Base-by-base conservation (phyloP, 805 yeast genomes). In the Metschnikowia picachoensis region DNA sequence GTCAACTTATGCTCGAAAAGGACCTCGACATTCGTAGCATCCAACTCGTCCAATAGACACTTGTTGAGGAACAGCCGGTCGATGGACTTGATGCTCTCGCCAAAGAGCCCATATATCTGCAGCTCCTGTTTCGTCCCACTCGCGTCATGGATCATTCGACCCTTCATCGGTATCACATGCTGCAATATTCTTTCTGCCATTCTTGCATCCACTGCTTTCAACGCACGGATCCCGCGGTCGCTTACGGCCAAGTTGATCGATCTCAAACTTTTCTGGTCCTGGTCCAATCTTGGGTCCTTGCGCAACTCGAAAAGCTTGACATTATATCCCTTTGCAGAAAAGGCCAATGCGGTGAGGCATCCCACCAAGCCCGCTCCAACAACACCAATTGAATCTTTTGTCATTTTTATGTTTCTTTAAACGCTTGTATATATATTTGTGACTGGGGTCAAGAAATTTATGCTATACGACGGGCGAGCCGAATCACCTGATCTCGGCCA, bases 301-400 rank as follows among this genome's bases (percentile, higher is more conserved):
- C 97, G 74, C 34, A 79, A 67, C 53, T 91, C 97, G 52, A 78
- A 86, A 4, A 91, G 60, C 0, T 82, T 74, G 16, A 91, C 97
- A 1, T 76, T 49, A 63, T 78, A 85, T 10, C 96, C 96, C 44
- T 79, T 74, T 46, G 80, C 73, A 3, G 83, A 79, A 33, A 91
- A 76, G 0, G 92, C 94, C n/a, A 91, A 63, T 0, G 96, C 94
- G 0, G 91, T 78, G 5, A 89, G 70, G 44, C 94, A 78, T 0
- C 97, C 97, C 2, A 91, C 97, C 6, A 87, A 78, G 0, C 97
- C 97, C 1, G 94, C 96, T 1, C 97, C 97, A 14, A 91, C 78
- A 28, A 91, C 73, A 1, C 79, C 89, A 3, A 72, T 64, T 10
- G 55, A 39, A 29, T 50, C 46, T 32, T 39, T 43, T 4, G 48